These are phyloP conservation scores for Mycena vitilis DNA, from an alignment of 768 basidiomycete genomes.

Conservation along the genomic window DNA sequence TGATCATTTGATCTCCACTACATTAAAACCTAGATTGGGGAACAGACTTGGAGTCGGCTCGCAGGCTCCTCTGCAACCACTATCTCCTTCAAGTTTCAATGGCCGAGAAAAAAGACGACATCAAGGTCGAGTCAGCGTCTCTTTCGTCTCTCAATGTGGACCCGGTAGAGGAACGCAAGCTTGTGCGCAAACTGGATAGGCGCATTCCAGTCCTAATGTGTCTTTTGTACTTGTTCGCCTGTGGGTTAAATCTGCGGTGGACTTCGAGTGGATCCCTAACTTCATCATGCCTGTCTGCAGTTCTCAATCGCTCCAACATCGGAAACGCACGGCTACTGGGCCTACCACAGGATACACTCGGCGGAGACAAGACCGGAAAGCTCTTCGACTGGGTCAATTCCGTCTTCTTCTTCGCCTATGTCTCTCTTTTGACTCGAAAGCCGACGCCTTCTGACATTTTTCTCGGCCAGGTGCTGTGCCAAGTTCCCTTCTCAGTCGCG, in stretches of 20 bases:
- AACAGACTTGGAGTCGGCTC: not conserved
- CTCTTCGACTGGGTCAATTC: slow-evolving; percentile 5
- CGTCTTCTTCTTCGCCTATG: slow-evolving; percentile 10
- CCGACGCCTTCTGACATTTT: not conserved
- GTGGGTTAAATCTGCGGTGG: slow-evolving; percentile 52
- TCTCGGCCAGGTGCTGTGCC: slow-evolving; percentile 1
- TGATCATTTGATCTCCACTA: no score
- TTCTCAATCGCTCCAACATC: not conserved
- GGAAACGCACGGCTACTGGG: not conserved
- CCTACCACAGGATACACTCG: slow-evolving; percentile 2
- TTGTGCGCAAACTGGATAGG: slow-evolving; percentile 74
- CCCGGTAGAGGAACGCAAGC: slow-evolving; percentile 57
- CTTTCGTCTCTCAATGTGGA: slow-evolving; percentile 14
- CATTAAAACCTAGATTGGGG: no score
- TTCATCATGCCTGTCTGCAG: not conserved
- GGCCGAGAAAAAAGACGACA: not conserved
- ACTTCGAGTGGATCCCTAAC: not conserved
- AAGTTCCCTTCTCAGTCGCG: not conserved
- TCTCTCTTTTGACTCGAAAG: not conserved
- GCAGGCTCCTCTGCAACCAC: not conserved
- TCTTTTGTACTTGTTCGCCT: slow-evolving; percentile 80
- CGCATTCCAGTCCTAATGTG: slow-evolving; percentile 79
- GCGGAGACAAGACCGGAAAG: not conserved
- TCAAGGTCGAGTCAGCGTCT: not conserved
- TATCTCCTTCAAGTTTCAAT: not conserved